phyloP scores from a whole-genome alignment of 805 yeast genomes.

The Schizosaccharomyces osmophilus region DNA sequence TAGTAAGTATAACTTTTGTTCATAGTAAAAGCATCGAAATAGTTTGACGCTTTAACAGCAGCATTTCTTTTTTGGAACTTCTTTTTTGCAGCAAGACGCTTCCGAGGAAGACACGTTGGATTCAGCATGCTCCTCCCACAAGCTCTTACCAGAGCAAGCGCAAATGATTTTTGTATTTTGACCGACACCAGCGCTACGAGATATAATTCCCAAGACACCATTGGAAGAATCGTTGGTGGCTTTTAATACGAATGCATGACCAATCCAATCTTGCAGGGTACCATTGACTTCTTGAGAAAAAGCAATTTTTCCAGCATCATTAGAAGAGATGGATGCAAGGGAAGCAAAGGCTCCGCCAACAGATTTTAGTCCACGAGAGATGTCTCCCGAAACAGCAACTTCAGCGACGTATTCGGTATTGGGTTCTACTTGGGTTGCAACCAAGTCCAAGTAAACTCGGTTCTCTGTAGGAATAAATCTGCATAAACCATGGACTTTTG shows the following conservation, averaged over 20 bases:
- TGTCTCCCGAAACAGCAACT: not conserved
- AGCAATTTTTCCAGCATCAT: not conserved
- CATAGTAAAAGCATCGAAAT: not conserved
- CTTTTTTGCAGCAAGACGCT: not conserved
- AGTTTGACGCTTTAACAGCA: not conserved
- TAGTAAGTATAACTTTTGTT: too few relatives aligned
- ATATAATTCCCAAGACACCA: constrained; percentile 43
- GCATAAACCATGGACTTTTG: not conserved
- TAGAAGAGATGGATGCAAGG: not conserved
- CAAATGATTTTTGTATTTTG: constrained; percentile 84
- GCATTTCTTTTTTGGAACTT: not conserved
- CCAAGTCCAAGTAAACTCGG: constrained; percentile 11
- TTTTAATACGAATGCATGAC: not conserved
- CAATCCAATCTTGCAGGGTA: not conserved
- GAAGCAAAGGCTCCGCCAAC: not conserved
- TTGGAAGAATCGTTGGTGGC: not conserved
- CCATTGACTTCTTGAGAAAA: not conserved
- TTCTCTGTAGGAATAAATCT: not conserved
- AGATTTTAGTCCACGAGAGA: not conserved
- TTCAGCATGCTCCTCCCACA: constrained; percentile 82
- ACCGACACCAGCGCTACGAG: constrained; percentile 93
- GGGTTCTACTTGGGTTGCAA: constrained; percentile 9
- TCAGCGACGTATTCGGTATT: not conserved
- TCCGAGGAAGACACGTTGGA: constrained; percentile 19
- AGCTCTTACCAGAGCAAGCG: constrained; percentile 80